These are phyloP conservation scores for Penicillium argentinense DNA, from an alignment of 495 filamentous ascomycete genomes.

Conservation along the genomic window DNA sequence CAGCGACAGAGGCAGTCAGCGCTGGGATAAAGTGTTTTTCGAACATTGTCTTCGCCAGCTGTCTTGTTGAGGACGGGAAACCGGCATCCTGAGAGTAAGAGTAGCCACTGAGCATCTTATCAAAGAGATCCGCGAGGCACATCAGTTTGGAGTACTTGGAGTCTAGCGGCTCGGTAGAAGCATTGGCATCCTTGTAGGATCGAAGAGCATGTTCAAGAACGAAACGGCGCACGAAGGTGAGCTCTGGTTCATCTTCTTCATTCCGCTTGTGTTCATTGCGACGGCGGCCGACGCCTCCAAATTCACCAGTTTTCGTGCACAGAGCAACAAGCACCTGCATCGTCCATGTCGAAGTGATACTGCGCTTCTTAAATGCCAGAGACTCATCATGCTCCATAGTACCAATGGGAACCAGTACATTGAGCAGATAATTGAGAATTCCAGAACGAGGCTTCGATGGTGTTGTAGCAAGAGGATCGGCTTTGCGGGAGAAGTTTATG, in stretches of 20 bases:
- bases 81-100: conserved; percentile 55
- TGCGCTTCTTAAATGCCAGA: conserved; percentile 75
- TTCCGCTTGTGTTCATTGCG: conserved; percentile 50
- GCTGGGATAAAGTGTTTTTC: conserved; percentile 92
- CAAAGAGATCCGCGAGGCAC: conserved; percentile 85
- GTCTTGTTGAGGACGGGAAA: conserved; percentile 55
- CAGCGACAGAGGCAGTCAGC: conserved; percentile 87
- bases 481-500: conserved; percentile 94
- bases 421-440: conserved; percentile 90
- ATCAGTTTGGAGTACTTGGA: conserved; percentile 83
- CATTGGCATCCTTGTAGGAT: conserved; percentile 85
- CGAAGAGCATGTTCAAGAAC: conserved; percentile 90
- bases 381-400: conserved; percentile 75
- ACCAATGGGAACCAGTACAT: conserved; percentile 76
- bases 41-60: conserved; percentile 92
- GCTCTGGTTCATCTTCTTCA: conserved; percentile 79
- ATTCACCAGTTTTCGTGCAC: conserved; percentile 82
- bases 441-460: conserved; percentile 93
- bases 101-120: conserved; percentile 82
- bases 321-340: conserved; percentile 81
- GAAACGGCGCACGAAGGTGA: conserved; percentile 90
- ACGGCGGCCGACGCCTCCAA: conserved; percentile 39
- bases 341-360: conserved; percentile 78
- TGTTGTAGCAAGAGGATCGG: conserved; percentile 76
- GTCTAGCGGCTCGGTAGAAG: conserved; percentile 78